Conservation (phyloP, 2,329 filamentous ascomycete genomes). For the Lasiodiplodia gonubiensis region DNA sequence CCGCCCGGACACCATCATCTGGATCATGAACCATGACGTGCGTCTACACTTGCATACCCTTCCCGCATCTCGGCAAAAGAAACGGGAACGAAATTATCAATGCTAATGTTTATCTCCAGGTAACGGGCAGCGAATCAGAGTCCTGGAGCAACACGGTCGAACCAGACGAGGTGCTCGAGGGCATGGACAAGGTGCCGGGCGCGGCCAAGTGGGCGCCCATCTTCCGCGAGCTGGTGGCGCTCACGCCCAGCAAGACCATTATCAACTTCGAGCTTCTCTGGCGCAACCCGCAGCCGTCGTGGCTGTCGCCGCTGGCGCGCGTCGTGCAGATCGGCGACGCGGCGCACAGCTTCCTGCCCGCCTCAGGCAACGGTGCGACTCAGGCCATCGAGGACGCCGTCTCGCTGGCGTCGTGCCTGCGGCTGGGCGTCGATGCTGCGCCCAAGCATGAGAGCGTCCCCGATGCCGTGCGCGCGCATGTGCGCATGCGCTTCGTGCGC, state of each 20-base stretch:
- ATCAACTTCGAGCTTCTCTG: slow-evolving; percentile 58
- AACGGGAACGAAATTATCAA: too few relatives aligned
- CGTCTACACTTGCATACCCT: slow-evolving; percentile 18
- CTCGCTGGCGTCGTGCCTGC: slow-evolving; percentile 53
- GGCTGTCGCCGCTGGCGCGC: slow-evolving; percentile 50
- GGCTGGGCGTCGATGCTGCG: slow-evolving; percentile 45
- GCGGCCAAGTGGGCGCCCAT: slow-evolving; percentile 53
- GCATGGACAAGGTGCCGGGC: slow-evolving; percentile 53
- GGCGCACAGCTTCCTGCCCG: slow-evolving; percentile 54
- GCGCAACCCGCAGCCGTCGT: slow-evolving; percentile 54
- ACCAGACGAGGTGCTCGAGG: slow-evolving; percentile 51
- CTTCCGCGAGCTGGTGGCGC: slow-evolving; percentile 53
- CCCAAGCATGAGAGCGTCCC: slow-evolving; percentile 39
- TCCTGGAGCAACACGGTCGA: slow-evolving; percentile 56
- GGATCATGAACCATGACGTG: slow-evolving; percentile 58
- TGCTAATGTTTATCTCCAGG: slow-evolving; percentile 34
- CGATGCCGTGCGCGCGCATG: slow-evolving; percentile 48
- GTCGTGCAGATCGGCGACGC: slow-evolving; percentile 54
- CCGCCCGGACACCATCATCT: slow-evolving; percentile 55
- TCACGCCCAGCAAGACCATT: slow-evolving; percentile 53
- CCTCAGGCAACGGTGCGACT: slow-evolving; percentile 54
- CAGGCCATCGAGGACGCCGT: slow-evolving; percentile 57
- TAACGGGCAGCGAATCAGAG: slow-evolving; percentile 52
- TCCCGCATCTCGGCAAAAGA: not conserved
- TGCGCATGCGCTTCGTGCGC: slow-evolving; percentile 53